Evolutionary conservation across 441 rosid genomes (phyloP).

Genomic region (Sinapis alba): DNA sequence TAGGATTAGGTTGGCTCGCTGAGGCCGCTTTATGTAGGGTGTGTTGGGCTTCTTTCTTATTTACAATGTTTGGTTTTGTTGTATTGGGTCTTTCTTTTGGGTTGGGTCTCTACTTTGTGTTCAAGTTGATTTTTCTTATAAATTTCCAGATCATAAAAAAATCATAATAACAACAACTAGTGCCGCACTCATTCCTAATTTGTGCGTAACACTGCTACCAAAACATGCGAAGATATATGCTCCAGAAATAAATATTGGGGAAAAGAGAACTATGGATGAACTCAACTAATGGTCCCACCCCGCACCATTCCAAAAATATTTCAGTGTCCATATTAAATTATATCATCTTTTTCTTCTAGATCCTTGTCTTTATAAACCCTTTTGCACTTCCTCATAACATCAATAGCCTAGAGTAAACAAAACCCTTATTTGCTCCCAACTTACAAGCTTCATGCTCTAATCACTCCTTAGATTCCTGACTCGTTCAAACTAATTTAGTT

Average conservation of each 20-base stretch:
- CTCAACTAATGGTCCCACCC: neutral
- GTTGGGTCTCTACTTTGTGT: too few relatives aligned
- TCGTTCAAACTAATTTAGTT: neutral
- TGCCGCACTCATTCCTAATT: neutral
- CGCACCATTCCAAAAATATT: neutral
- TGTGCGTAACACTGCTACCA: neutral
- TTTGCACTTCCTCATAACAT: slow-evolving; percentile 21
- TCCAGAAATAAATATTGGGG: neutral
- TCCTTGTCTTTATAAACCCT: slow-evolving; percentile 36
- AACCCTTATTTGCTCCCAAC: slow-evolving; percentile 29
- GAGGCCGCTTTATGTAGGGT: too few relatives aligned
- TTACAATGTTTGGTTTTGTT: too few relatives aligned
- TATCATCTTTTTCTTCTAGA: slow-evolving; percentile 16
- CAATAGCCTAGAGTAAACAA: slow-evolving; percentile 14
- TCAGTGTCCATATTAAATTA: neutral
- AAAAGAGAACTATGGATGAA: neutral
- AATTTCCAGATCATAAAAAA: too few relatives aligned
- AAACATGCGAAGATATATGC: neutral
- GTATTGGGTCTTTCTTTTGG: too few relatives aligned
- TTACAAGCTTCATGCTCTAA: slow-evolving; percentile 11
- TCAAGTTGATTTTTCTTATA: too few relatives aligned
- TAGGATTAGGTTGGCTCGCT: too few relatives aligned
- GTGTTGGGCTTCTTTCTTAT: too few relatives aligned
- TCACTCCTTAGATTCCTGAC: slow-evolving; percentile 1
- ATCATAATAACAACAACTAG: neutral